These are phyloP conservation scores for Cladosporium halotolerans DNA, from an alignment of 2,329 filamentous ascomycete genomes.

Conservation along the genomic window DNA sequence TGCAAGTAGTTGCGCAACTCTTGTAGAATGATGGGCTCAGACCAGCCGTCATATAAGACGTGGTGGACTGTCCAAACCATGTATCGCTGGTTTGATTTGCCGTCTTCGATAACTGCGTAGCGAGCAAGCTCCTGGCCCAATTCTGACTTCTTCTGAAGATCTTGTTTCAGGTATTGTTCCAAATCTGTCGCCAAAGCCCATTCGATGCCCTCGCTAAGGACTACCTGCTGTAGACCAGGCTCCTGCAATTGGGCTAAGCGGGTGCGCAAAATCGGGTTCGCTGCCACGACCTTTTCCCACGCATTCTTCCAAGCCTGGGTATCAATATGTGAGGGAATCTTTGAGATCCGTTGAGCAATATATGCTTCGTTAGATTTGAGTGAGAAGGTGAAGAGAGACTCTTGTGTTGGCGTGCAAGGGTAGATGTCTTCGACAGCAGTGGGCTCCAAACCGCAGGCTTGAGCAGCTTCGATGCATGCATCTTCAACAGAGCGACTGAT, in stretches of 20 bases:
- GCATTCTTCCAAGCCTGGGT: conserved; percentile 31
- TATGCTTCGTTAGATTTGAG: conserved; percentile 3
- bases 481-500: conserved; percentile 7
- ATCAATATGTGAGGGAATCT: conserved; percentile 21
- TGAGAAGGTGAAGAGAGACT: conserved; percentile 33
- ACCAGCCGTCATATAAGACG: conserved; percentile 36
- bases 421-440: conserved; percentile 34
- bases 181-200: background rate
- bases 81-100: conserved; percentile 12
- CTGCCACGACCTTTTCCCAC: conserved; percentile 30
- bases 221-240: conserved; percentile 35
- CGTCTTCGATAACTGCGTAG: conserved; percentile 2
- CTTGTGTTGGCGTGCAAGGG: conserved; percentile 38
- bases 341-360: conserved; percentile 6
- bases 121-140: conserved; percentile 6
- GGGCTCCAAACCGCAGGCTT: conserved; percentile 4
- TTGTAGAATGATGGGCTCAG: conserved; percentile 28
- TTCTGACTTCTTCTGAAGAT: conserved; percentile 4
- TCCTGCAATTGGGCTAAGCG: conserved; percentile 33
- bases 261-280: conserved; percentile 36
- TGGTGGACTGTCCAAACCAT: conserved; percentile 35
- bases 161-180: background rate
- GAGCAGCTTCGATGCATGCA: background rate
- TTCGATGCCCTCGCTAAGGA: conserved; percentile 13
- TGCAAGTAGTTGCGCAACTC: conserved; percentile 8